Conservation (phyloP, 768 basidiomycete species). For the Lentinus tigrinus region DNA sequence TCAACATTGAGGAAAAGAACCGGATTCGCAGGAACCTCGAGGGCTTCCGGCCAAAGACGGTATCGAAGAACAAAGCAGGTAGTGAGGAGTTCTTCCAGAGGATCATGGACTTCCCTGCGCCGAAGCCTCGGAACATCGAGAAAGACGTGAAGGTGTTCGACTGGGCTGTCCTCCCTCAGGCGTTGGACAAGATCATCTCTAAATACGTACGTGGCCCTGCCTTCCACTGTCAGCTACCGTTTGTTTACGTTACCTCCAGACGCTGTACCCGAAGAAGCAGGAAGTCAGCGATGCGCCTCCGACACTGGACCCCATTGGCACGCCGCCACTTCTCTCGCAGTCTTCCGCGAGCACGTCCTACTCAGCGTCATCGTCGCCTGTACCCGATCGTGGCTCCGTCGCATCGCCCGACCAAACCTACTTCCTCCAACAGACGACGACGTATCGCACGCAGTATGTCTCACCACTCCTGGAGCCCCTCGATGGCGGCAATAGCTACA, state of each 20-base stretch:
- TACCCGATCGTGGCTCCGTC: not conserved
- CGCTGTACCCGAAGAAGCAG: conserved; percentile 12
- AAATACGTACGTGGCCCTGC: conserved; percentile 66
- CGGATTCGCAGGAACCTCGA: conserved; percentile 93
- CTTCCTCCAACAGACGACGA: conserved; percentile 5
- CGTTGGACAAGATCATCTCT: conserved; percentile 75
- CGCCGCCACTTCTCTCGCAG: conserved; percentile 8
- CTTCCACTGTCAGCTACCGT: not conserved
- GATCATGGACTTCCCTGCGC: conserved; percentile 95
- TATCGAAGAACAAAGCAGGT: conserved; percentile 80
- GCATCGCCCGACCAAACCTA: conserved; percentile 3
- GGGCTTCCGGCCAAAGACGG: conserved; percentile 85
- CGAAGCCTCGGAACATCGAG: conserved; percentile 95
- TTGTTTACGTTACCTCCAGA: not conserved
- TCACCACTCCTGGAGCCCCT: not conserved
- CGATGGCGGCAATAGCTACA: conserved; percentile 5
- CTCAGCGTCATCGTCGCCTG: conserved; percentile 8
- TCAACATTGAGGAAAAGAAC: conserved; percentile 96
- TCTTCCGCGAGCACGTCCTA: not conserved
- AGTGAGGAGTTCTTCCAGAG: conserved; percentile 88
- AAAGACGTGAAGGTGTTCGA: conserved; percentile 92
- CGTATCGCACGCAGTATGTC: conserved; percentile 1
- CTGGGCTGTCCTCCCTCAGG: conserved; percentile 69
- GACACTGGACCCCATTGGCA: not conserved
- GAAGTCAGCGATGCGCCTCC: not conserved